phyloP scores from a whole-genome alignment of 805 yeast species.

The Lipomyces kockii region DNA sequence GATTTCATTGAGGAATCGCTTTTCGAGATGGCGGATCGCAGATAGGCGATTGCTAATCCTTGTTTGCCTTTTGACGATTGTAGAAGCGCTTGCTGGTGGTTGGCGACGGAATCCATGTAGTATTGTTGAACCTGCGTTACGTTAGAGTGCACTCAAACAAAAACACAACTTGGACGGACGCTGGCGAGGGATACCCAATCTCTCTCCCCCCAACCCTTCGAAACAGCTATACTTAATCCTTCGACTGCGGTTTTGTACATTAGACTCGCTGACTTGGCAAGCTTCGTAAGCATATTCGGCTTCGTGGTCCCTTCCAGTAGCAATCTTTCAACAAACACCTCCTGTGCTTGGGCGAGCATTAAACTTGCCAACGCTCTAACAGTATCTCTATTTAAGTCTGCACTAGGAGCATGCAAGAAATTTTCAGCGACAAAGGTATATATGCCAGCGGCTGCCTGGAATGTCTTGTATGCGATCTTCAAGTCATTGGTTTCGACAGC shows the following conservation, averaged over 20 bases:
- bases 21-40: constrained; percentile 54
- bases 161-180: constrained; percentile 49
- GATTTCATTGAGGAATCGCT: constrained; percentile 38
- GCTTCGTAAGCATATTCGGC: constrained; percentile 72
- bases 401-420: constrained; percentile 86
- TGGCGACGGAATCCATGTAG: constrained; percentile 60
- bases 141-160: neutral
- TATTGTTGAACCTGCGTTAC: constrained; percentile 45
- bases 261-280: constrained; percentile 65
- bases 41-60: constrained; percentile 77
- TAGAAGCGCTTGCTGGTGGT: constrained; percentile 48
- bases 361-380: constrained; percentile 65
- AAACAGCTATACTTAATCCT: constrained; percentile 50
- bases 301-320: constrained; percentile 54
- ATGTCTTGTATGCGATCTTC: constrained; percentile 62
- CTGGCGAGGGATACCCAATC: constrained; percentile 59
- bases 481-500: constrained; percentile 48
- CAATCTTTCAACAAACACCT: constrained; percentile 70
- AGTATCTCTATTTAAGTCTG: constrained; percentile 72
- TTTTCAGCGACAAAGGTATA: constrained; percentile 73
- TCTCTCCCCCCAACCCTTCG: constrained; percentile 50
- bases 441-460: constrained; percentile 81
- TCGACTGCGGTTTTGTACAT: constrained; percentile 60
- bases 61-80: constrained; percentile 61
- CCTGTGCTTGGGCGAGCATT: constrained; percentile 88